phyloP scores from a whole-genome alignment of 768 basidiomycete species.

The Lactarius sp. region DNA sequence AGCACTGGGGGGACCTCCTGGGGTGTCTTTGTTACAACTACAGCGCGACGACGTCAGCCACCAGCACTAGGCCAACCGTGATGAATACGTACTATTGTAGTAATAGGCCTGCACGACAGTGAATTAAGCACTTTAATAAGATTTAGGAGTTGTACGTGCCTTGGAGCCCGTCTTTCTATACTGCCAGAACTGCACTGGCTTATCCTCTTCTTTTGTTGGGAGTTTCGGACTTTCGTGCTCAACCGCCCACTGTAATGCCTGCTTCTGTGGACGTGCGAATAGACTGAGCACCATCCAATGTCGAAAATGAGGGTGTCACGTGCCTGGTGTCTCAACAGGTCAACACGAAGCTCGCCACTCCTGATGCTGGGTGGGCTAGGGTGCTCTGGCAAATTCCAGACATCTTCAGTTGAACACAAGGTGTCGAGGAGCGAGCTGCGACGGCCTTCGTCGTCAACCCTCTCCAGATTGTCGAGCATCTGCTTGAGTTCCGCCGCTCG shows the following conservation, averaged over 20 bases:
- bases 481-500: conserved; percentile 65
- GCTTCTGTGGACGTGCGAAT: conserved; percentile 43
- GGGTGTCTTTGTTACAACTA: conserved; percentile 79
- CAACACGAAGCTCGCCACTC: conserved; percentile 60
- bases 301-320: background rate
- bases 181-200: conserved; percentile 89
- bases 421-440: conserved; percentile 67
- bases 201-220: conserved; percentile 60
- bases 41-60: conserved; percentile 10
- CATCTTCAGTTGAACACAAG: conserved; percentile 62
- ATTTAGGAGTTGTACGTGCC: conserved; percentile 35
- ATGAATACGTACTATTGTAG: conserved; percentile 52
- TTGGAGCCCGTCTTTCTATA: conserved; percentile 50
- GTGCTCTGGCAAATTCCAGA: conserved; percentile 65
- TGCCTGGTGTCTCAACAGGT: conserved; percentile 83
- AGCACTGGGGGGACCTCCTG: conserved; percentile 58
- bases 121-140: background rate
- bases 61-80: background rate
- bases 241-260: conserved; percentile 85
- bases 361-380: conserved; percentile 65
- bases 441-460: conserved; percentile 71
- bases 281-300: background rate
- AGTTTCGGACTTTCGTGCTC: conserved; percentile 72
- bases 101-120: conserved; percentile 48
- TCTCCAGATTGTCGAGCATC: conserved; percentile 63